Percentiles rank a stretch among this genome's conserved stretches.
phyloP scores from a whole-genome alignment of 495 filamentous ascomycete species.

The Trichoderma gamsii region DNA sequence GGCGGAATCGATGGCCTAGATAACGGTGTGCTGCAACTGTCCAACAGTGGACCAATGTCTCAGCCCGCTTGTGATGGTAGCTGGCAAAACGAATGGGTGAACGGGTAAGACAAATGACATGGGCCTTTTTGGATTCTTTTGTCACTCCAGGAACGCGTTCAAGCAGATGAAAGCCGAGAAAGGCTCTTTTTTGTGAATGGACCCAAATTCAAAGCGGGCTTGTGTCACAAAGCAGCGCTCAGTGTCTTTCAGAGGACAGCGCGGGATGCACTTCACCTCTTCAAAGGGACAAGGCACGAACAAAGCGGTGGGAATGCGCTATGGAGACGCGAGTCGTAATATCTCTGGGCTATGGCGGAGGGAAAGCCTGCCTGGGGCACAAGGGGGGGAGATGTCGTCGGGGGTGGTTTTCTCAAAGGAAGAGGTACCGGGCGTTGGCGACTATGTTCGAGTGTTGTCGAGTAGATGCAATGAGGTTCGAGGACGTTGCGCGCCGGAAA shows the following conservation, averaged over 20 bases:
- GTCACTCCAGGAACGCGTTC: neutral
- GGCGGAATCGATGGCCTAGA: neutral
- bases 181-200: neutral
- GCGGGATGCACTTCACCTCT: conserved; percentile 2
- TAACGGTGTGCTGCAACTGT: neutral
- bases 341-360: neutral
- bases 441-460: neutral
- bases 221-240: neutral
- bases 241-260: neutral
- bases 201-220: neutral
- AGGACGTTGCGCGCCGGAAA: neutral
- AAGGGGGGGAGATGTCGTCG: neutral
- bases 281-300: neutral
- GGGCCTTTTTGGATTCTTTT: neutral
- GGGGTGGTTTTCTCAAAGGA: neutral
- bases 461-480: neutral
- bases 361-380: neutral
- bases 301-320: neutral
- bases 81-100: neutral
- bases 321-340: conserved; percentile 1
- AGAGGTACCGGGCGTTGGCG: neutral
- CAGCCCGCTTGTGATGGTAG: neutral
- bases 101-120: conserved; percentile 2
- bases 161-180: neutral
- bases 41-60: conserved; percentile 4